Base-by-base conservation (phyloP, 208 protist species). In the Kentomonas sorsogonicus region DNA sequence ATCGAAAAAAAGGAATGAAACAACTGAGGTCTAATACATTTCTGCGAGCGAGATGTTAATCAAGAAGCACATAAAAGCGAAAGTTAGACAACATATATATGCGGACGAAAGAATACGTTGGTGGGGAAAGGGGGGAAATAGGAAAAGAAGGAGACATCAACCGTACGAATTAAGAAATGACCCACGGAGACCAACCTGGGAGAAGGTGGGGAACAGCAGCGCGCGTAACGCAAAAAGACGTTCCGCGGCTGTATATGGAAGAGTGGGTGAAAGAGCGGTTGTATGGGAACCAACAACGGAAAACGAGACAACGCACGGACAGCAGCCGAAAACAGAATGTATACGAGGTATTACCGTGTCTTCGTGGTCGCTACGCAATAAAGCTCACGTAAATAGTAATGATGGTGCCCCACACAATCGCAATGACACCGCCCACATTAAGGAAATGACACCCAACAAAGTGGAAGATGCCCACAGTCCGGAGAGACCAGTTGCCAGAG, bases 401-500 rank as follows among this genome's bases (percentile, higher is more conserved):
- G 23, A 73, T 59, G 26, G 79, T 83, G 26, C 84, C 84, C 60
- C 84, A 88, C 13, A 80, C 76, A 68, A 83, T 74, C 11, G 71
- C 79, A 54, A 91, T 62, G 0, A 91, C 79, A 44, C 84, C 84
- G 1, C 45, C 44, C 10, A 86, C 27, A 0, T 89, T 3, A 0
- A 89, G 45, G 29, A 71, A 53, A 40, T 80, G 75, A 11, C 72
- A 83, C 15, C 27, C 57, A 7, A 77, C 5, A 30, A 53, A 86
- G 53, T 86, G 46, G 29, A 53, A 77, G 22, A 64, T 47, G 1
- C 86, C 81, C n/a, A 88, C 86, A 0, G 46, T 62, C 59, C 67
- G 40, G 39, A 73, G 26, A 0, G 66, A 77, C 77, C 77, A 93
- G 31, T 76, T 53, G 30, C 82, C 86, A 31, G 64, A 71, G 69